Percentiles rank a stretch among this genome's conserved stretches.
Conservation (phyloP, 495 filamentous ascomycete genomes). For the Aspergillus baeticus region DNA sequence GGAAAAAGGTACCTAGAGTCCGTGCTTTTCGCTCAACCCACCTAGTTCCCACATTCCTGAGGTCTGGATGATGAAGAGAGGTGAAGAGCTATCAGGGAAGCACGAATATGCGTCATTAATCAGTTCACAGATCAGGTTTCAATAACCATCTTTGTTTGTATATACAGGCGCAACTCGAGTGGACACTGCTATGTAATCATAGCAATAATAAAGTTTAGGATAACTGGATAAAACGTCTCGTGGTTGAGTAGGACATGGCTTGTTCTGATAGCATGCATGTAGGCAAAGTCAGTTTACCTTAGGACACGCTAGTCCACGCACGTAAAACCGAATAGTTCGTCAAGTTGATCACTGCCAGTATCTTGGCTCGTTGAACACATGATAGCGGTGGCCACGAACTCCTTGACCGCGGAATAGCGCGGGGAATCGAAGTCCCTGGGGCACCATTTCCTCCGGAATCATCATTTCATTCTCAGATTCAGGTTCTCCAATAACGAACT, state of each 20-base stretch:
- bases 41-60: not conserved
- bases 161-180: too few species aligned
- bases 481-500: slow-evolving; percentile 81
- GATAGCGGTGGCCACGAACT: slow-evolving; percentile 86
- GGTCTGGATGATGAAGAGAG: not conserved
- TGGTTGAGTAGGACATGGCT: too few species aligned
- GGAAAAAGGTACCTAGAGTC: not conserved
- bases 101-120: not conserved
- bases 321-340: slow-evolving; percentile 7
- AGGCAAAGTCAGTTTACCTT: not conserved
- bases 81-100: not conserved
- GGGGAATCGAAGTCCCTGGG: slow-evolving; percentile 81
- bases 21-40: not conserved
- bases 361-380: slow-evolving; percentile 93
- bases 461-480: slow-evolving; percentile 58
- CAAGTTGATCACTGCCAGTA: slow-evolving; percentile 52
- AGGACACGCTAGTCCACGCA: not conserved
- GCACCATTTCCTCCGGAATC: slow-evolving; percentile 66
- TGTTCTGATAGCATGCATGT: too few species aligned
- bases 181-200: too few species aligned
- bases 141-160: too few species aligned
- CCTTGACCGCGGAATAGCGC: slow-evolving; percentile 81
- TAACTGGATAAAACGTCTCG: too few species aligned
- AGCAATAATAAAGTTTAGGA: too few species aligned
- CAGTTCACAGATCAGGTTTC: too few species aligned